Base-by-base conservation (phyloP, 176 grass and related monocot genomes). In the Oropetium thomaeum region DNA sequence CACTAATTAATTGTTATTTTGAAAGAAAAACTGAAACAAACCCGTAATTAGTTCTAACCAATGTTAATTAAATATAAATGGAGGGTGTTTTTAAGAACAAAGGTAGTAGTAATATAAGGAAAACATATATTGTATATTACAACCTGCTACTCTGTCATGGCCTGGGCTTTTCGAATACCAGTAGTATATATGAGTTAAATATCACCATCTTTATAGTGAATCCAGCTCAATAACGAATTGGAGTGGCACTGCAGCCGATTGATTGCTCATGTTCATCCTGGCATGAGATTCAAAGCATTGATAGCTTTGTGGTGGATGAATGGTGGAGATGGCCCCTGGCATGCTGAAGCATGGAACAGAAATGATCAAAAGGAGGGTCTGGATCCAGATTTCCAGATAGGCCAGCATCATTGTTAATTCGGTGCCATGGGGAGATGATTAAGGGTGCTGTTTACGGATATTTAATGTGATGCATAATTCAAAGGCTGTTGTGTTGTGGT, bases 301-400 rank as follows among this genome's bases (percentile, higher is more conserved):
- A 66, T 64, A 73, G 43, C 60, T 78, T 78, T 82, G 77, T 39
- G 31, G 67, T 35, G 38, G 51, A 87, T 82, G 76, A 79, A 59
- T 72, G 79, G 60, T 10, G 38, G 70, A 70, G 85, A 87, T 73
- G 85, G 79, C 85, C 79, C 79, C 43, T 83, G 74, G 60, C 73
- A 71, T 78, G 85, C 73, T 32, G 67, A 59, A 67, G 85, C 74
- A 73, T 87, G 79, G 33, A 61, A 60, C 16, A 58, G 20, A 78
- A 82, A 87, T 82, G 66, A 87, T 78, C 79, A 78, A 87, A 83
- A 78, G 67, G 67, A 83, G 67, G 67, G 14, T 67, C 20, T 83
- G 60, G 85, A 83, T 87, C 67, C 51, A 87, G 74, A 87, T 83
- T 87, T 87, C 85, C 79, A 87, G 79, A 83, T 67, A 78, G 85